A percentile compares a stretch with the other conserved stretches of the same genome.
Evolutionary conservation across 176 grass and related monocot species (phyloP).

Genomic region (Hordeum marinum): DNA sequence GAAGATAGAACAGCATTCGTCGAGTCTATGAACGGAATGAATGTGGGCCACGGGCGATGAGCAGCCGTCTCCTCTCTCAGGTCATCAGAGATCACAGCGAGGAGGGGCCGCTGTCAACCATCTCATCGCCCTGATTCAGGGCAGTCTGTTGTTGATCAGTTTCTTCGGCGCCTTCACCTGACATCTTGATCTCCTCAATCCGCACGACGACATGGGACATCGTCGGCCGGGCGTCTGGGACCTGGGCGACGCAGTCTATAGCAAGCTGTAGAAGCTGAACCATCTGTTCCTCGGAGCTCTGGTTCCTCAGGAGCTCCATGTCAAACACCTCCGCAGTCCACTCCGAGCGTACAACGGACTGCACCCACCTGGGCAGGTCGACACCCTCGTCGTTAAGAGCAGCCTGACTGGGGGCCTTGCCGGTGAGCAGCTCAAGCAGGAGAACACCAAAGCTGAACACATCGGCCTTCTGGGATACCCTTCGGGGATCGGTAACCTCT

Average conservation of each 20-base stretch:
- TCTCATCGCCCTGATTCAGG: constrained; percentile 15
- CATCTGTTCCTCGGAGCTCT: constrained; percentile 43
- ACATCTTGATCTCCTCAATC: constrained; percentile 60
- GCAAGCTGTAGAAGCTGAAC: constrained; percentile 68
- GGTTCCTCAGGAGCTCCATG: constrained; percentile 43
- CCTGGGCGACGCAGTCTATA: constrained; percentile 55
- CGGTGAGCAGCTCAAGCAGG: constrained; percentile 77
- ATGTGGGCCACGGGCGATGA: constrained; percentile 2
- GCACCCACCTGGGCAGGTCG: constrained; percentile 77
- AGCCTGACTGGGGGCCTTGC: constrained; percentile 67
- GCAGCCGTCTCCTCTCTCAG: constrained; percentile 11
- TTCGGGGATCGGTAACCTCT: constrained; percentile 58
- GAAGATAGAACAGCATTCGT: constrained; percentile 29
- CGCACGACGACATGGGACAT: constrained; percentile 54
- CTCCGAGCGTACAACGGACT: constrained; percentile 54
- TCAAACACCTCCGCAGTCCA: constrained; percentile 65
- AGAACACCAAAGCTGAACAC: constrained; percentile 85
- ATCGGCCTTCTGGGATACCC: constrained; percentile 71
- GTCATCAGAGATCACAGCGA: constrained; percentile 15
- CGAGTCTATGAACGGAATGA: constrained; percentile 37
- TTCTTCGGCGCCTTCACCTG: not conserved
- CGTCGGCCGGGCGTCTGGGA: constrained; percentile 53
- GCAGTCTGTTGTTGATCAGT: not conserved
- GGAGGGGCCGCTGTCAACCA: not conserved
- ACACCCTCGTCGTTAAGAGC: constrained; percentile 55